Conservation (phyloP, 257 asterid species). For the Solanum stenotomum region DNA sequence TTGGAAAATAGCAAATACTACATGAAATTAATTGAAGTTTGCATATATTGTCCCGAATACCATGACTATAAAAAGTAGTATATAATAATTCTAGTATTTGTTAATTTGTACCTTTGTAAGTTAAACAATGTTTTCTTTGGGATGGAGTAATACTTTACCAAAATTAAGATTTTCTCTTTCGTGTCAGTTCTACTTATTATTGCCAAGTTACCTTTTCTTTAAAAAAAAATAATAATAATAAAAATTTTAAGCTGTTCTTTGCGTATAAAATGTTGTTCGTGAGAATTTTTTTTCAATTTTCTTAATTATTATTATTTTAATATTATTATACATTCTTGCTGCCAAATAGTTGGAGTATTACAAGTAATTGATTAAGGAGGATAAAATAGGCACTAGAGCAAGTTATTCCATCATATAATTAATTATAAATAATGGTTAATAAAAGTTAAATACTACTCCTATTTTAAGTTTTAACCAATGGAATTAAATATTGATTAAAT, state of each 20-base stretch:
- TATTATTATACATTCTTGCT: background rate
- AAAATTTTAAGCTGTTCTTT: background rate
- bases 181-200: background rate
- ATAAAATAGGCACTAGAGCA: background rate
- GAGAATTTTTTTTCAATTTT: too few relatives aligned
- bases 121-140: background rate
- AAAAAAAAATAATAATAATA: too few relatives aligned
- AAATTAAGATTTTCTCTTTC: background rate
- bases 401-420: background rate
- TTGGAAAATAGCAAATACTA: too few relatives aligned
- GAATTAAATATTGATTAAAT: background rate
- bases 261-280: background rate
- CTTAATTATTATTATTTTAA: too few relatives aligned
- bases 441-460: background rate
- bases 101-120: background rate
- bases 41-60: accelerated
- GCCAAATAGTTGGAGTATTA: background rate
- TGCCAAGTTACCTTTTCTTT: background rate
- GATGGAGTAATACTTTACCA: background rate
- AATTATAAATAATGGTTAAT: background rate
- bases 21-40: background rate
- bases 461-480: background rate
- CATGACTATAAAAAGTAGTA: background rate
- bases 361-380: background rate
- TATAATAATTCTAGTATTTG: background rate